Conservation (phyloP, 148 eudicot genomes). For the Rhododendron simsii region DNA sequence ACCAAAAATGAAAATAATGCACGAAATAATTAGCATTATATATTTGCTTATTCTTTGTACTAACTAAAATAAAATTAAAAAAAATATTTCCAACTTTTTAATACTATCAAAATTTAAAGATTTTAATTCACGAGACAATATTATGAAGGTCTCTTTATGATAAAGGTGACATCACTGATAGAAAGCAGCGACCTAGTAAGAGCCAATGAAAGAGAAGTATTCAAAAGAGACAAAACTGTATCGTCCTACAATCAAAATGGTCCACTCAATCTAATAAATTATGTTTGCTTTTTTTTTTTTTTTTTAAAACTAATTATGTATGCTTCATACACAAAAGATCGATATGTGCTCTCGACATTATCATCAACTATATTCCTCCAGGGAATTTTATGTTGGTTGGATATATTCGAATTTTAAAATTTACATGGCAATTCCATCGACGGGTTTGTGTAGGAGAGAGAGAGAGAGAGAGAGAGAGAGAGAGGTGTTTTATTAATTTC, state of each 20-base stretch:
- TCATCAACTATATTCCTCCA: slow-evolving; percentile 2
- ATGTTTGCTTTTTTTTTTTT: background rate
- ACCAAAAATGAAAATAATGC: too few relatives aligned
- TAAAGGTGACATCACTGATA: background rate
- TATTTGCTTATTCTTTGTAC: background rate
- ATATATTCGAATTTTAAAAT: background rate
- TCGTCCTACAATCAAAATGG: background rate
- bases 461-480: background rate
- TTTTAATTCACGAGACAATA: too few relatives aligned
- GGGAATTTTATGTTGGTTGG: background rate
- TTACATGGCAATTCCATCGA: background rate
- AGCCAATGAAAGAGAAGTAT: slow-evolving; percentile 22
- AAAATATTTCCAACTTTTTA: too few relatives aligned
- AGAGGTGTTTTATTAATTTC: background rate
- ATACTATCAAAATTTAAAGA: too few relatives aligned
- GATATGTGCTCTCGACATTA: background rate
- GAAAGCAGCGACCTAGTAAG: slow-evolving; percentile 18
- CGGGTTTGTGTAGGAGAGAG: background rate
- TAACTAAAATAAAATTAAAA: too few relatives aligned
- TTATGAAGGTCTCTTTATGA: background rate
- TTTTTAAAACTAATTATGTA: background rate
- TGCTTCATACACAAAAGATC: background rate
- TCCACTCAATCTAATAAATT: background rate
- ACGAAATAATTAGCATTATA: background rate
- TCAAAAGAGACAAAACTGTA: slow-evolving; percentile 18